These are phyloP conservation scores for Tillandsia leiboldiana DNA, from an alignment of 176 grass and related monocot species.

Conservation along the genomic window DNA sequence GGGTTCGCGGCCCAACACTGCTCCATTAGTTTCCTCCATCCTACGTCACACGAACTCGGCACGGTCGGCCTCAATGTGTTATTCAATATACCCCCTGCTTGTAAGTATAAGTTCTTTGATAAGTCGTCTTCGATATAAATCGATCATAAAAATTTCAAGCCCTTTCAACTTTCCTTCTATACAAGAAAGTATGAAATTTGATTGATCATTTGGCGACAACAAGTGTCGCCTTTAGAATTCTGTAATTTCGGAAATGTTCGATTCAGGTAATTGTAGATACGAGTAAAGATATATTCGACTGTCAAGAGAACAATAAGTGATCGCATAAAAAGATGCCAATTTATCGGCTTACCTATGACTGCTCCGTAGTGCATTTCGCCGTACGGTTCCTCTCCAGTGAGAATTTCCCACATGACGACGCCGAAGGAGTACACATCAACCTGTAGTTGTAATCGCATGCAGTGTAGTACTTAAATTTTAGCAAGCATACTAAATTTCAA, in stretches of 20 bases:
- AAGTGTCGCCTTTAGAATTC: too few relatives aligned
- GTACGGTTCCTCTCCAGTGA: constrained; percentile 77
- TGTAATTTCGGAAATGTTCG: too few relatives aligned
- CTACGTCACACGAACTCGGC: constrained; percentile 52
- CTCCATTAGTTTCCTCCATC: constrained; percentile 84
- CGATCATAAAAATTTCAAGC: too few relatives aligned
- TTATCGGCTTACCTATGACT: constrained; percentile 67
- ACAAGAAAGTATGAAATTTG: too few relatives aligned
- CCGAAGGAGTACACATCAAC: constrained; percentile 89
- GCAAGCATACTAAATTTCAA: neutral
- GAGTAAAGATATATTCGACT: too few relatives aligned
- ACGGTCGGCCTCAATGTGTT: constrained; percentile 70
- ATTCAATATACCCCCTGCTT: constrained; percentile 68
- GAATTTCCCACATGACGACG: constrained; percentile 97
- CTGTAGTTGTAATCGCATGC: constrained; percentile 26
- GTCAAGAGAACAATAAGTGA: too few relatives aligned
- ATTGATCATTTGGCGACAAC: too few relatives aligned
- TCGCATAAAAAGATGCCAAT: neutral
- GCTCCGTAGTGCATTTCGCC: constrained; percentile 75
- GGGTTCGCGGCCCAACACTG: constrained; percentile 68
- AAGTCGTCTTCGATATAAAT: neutral
- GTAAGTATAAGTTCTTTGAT: too few relatives aligned
- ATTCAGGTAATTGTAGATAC: too few relatives aligned
- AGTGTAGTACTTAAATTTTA: constrained; percentile 4
- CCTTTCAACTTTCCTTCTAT: too few relatives aligned